Conservation (phyloP, 2,329 filamentous ascomycete species). For the Verticillium nubilum region DNA sequence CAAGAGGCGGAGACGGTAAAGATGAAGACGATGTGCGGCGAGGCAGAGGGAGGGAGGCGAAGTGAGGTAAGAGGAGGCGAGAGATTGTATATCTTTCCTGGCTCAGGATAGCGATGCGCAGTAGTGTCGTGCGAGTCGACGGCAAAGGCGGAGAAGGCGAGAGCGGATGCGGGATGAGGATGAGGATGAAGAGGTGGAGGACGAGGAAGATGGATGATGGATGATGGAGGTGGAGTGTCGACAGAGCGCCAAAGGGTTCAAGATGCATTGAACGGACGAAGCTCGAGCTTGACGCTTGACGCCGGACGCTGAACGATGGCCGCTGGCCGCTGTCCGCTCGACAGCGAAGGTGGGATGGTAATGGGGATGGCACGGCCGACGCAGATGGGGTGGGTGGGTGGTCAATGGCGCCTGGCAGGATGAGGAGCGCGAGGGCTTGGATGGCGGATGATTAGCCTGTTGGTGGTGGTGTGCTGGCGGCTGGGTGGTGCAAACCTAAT, state of each 20-base stretch:
- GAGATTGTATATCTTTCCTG: not conserved
- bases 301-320: too few relatives aligned
- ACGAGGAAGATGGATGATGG: not conserved
- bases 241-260: not conserved
- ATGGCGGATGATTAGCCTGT: not conserved
- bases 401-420: not conserved
- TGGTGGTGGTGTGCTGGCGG: not conserved
- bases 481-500: not conserved
- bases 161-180: not conserved
- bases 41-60: conserved; percentile 3
- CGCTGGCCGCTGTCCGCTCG: too few relatives aligned
- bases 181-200: not conserved
- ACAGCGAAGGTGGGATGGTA: not conserved
- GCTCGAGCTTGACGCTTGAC: not conserved
- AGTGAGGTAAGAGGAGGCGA: not conserved
- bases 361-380: not conserved
- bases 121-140: not conserved
- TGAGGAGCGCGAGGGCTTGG: not conserved
- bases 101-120: not conserved
- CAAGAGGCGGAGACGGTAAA: too few relatives aligned
- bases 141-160: not conserved
- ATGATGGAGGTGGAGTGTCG: not conserved
- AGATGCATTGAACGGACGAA: not conserved
- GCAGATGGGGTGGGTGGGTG: not conserved
- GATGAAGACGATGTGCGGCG: conserved; percentile 2